These are phyloP conservation scores for Leucoagaricus sp. DNA, from an alignment of 1,284 basidiomycete genomes.

Conservation along the genomic window DNA sequence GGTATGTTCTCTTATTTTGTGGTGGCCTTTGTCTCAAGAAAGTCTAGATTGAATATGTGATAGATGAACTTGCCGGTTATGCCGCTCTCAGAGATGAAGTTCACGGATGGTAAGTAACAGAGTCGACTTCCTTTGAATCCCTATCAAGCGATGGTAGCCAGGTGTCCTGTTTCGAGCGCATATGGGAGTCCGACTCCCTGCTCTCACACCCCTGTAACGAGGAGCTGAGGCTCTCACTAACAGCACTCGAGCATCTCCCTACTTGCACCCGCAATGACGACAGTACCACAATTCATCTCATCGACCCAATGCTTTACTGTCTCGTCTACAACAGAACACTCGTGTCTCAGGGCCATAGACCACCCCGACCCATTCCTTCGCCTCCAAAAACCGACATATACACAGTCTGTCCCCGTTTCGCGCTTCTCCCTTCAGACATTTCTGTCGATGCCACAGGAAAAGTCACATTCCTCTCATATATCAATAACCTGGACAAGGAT, in stretches of 20 bases:
- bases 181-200: constrained; percentile 47
- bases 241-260: constrained; percentile 4
- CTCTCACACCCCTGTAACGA: constrained; percentile 22
- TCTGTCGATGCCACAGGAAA: constrained; percentile 24
- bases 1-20: constrained; percentile 27
- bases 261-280: constrained; percentile 23
- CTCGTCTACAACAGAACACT: constrained; percentile 47
- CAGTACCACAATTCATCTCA: constrained; percentile 29
- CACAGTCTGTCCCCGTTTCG: constrained; percentile 38
- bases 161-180: constrained; percentile 55
- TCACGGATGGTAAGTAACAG: constrained; percentile 36
- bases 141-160: constrained; percentile 34
- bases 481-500: constrained; percentile 54
- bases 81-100: constrained; percentile 40
- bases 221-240: constrained; percentile 20
- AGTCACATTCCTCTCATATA: constrained; percentile 47
- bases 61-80: constrained; percentile 53
- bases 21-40: constrained; percentile 1
- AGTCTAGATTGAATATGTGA: constrained; percentile 47
- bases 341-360: constrained; percentile 24
- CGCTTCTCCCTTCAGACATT: constrained; percentile 50
- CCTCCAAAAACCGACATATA: constrained; percentile 35
- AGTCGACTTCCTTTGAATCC: not conserved
- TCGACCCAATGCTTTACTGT: constrained; percentile 48
- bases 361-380: constrained; percentile 27